Conservation (phyloP, 176 grass and related monocot species). For the Eleusine coracana region DNA sequence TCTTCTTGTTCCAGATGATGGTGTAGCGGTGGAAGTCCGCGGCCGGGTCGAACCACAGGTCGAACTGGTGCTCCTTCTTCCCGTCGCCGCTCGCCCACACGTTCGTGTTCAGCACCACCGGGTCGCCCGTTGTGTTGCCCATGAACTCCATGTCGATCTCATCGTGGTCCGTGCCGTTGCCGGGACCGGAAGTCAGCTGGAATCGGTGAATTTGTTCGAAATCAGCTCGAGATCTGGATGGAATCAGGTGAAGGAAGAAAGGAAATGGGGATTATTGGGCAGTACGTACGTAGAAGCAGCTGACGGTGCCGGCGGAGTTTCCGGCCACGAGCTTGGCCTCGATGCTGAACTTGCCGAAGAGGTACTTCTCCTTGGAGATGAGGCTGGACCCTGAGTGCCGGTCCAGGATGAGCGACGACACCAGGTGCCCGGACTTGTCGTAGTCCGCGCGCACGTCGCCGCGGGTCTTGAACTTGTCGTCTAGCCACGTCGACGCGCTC, state of each 20-base stretch:
- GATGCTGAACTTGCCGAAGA: slow-evolving; percentile 53
- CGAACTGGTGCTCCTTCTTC: slow-evolving; percentile 65
- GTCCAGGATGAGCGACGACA: slow-evolving; percentile 13
- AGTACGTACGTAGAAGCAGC: slow-evolving; percentile 19
- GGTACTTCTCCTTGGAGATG: slow-evolving; percentile 41
- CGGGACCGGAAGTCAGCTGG: slow-evolving; percentile 33
- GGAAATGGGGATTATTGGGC: too few relatives aligned
- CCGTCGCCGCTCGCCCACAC: slow-evolving; percentile 59
- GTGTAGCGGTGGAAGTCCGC: slow-evolving; percentile 54
- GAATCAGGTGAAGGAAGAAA: background rate
- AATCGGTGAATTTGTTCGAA: too few relatives aligned
- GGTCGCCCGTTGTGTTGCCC: slow-evolving; percentile 35
- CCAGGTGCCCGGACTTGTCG: background rate
- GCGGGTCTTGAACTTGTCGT: slow-evolving; percentile 37
- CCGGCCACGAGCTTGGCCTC: slow-evolving; percentile 53
- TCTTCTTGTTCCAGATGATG: slow-evolving; percentile 51
- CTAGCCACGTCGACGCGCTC: slow-evolving; percentile 5
- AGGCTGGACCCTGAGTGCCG: slow-evolving; percentile 23
- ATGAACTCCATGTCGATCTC: slow-evolving; percentile 73
- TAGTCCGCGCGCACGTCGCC: slow-evolving; percentile 27
- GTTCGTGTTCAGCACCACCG: slow-evolving; percentile 56
- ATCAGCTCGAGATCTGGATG: background rate
- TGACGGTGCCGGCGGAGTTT: slow-evolving; percentile 65
- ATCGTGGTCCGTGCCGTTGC: slow-evolving; percentile 39
- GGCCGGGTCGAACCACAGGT: slow-evolving; percentile 62